phyloP scores from a whole-genome alignment of 768 basidiomycete species.

The Termitomyces sp. region DNA sequence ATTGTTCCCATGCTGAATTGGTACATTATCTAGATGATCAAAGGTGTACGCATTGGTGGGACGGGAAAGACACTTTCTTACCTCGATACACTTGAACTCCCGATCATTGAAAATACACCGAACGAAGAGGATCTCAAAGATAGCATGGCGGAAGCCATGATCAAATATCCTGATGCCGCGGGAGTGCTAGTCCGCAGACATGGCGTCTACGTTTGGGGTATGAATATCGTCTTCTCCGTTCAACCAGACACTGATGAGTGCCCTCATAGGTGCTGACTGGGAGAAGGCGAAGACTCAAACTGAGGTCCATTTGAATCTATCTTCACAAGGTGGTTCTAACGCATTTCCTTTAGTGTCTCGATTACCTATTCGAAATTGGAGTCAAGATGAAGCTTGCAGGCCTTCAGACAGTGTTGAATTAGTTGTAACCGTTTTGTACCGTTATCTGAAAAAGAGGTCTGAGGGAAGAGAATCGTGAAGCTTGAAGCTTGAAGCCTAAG shows the following conservation, averaged over 20 bases:
- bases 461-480: not conserved
- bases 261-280: constrained; percentile 57
- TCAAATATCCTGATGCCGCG: constrained; percentile 69
- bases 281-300: constrained; percentile 87
- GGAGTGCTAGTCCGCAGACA: constrained; percentile 75
- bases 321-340: constrained; percentile 6
- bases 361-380: constrained; percentile 86
- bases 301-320: constrained; percentile 40
- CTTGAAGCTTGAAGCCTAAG: not conserved
- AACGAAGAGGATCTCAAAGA: constrained; percentile 86
- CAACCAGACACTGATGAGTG: not conserved
- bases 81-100: constrained; percentile 78
- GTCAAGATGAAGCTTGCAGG: constrained; percentile 75
- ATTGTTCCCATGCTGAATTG: not conserved
- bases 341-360: constrained; percentile 57
- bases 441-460: not conserved
- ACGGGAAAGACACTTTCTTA: constrained; percentile 74
- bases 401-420: constrained; percentile 40
- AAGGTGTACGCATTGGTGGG: constrained; percentile 75
- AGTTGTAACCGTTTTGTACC: not conserved
- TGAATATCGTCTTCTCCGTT: not conserved
- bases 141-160: constrained; percentile 85
- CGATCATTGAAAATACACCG: constrained; percentile 90
- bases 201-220: constrained; percentile 85
- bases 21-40: constrained; percentile 69